These are phyloP conservation scores for Botrytis medusae DNA, from an alignment of 2,329 filamentous ascomycete genomes.

Conservation along the genomic window DNA sequence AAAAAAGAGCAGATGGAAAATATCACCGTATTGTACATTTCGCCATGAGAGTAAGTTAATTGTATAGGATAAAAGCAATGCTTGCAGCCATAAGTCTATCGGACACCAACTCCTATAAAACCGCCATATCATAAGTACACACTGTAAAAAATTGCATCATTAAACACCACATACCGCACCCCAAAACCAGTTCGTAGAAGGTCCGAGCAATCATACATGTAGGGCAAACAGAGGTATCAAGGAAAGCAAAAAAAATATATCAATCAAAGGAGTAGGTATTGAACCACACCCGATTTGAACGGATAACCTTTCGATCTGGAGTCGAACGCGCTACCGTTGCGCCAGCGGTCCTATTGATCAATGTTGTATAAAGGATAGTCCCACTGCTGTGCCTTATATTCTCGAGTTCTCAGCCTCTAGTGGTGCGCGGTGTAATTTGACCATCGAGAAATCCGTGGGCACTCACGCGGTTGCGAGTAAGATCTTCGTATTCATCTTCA, in stretches of 20 bases:
- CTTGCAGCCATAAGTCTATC: background rate
- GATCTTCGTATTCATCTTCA: conserved; percentile 24
- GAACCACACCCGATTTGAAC: conserved; percentile 38
- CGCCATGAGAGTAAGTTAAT: background rate
- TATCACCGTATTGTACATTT: background rate
- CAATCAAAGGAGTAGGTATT: conserved; percentile 24
- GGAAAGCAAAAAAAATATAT: background rate
- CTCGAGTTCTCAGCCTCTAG: background rate
- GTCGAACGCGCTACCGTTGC: conserved; percentile 34
- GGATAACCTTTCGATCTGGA: conserved; percentile 39
- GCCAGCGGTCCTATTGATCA: conserved; percentile 21
- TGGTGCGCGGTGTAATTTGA: conserved; percentile 15
- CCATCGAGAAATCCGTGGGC: background rate
- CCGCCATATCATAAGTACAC: background rate
- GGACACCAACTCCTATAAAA: background rate
- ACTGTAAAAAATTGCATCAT: background rate
- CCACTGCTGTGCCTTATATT: background rate
- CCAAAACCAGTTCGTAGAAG: background rate
- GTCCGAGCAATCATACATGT: background rate
- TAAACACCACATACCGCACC: background rate
- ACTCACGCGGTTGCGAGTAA: conserved; percentile 6
- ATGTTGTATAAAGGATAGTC: rapidly evolving
- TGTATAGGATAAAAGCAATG: background rate
- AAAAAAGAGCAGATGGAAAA: background rate
- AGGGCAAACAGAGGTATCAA: background rate